Evolutionary conservation across 768 basidiomycete genomes (phyloP).

Genomic region (Symmetrospora coprosmae): DNA sequence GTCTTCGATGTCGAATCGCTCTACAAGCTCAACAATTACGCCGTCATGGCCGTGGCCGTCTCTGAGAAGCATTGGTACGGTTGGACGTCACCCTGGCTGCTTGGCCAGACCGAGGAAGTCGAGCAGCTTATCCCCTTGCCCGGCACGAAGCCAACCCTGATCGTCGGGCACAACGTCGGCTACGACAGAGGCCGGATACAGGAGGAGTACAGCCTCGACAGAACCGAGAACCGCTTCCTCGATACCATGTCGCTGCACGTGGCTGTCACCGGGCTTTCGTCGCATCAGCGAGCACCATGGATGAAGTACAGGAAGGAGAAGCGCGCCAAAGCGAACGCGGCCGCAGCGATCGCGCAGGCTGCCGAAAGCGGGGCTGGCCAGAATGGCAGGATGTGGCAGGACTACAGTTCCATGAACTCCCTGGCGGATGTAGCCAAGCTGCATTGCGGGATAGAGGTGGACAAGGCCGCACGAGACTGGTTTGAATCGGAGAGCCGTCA

Average conservation of each 20-base stretch:
- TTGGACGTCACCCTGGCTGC: slow-evolving; percentile 90
- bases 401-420: slow-evolving; percentile 78
- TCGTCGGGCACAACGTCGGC: slow-evolving; percentile 89
- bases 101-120: slow-evolving; percentile 46
- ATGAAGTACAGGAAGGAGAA: slow-evolving; percentile 65
- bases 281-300: slow-evolving; percentile 88
- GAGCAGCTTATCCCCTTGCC: slow-evolving; percentile 58
- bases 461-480: slow-evolving; percentile 64
- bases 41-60: slow-evolving; percentile 78
- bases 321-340: slow-evolving; percentile 14
- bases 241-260: slow-evolving; percentile 94
- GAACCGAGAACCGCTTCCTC: slow-evolving; percentile 62
- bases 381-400: slow-evolving; percentile 68
- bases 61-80: slow-evolving; percentile 77
- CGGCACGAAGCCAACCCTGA: slow-evolving; percentile 40
- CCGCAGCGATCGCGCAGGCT: slow-evolving; percentile 31
- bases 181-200: slow-evolving; percentile 72
- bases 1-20: slow-evolving; percentile 90
- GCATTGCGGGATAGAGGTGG: slow-evolving; percentile 65
- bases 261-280: slow-evolving; percentile 84
- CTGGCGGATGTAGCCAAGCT: slow-evolving; percentile 80
- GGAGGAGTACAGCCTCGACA: slow-evolving; percentile 64
- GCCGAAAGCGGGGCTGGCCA: slow-evolving; percentile 36
- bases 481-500: slow-evolving; percentile 43
- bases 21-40: slow-evolving; percentile 55